Percentiles rank a stretch among this genome's conserved stretches.
These are phyloP conservation scores for Triangularia verruculosa DNA, from an alignment of 2,329 filamentous ascomycete species.

Conservation along the genomic window DNA sequence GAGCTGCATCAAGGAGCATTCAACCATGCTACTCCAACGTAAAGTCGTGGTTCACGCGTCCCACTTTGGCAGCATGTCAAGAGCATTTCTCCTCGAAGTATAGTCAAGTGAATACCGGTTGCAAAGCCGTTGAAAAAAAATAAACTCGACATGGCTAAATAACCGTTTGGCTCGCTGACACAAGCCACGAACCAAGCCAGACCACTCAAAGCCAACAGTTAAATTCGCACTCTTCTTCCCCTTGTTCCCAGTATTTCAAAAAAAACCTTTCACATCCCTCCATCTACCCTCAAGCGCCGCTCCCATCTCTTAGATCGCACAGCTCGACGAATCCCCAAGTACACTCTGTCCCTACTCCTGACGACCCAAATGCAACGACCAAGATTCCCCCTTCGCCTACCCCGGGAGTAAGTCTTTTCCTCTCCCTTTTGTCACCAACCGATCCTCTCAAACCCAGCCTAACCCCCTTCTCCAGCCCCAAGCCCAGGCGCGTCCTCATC, in stretches of 20 bases:
- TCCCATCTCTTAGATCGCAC: background rate
- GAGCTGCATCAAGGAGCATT: no score
- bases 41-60: no score
- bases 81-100: no score
- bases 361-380: background rate
- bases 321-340: background rate
- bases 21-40: no score
- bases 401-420: background rate
- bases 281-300: background rate
- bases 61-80: no score
- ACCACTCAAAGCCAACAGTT: background rate
- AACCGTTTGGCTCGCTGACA: background rate
- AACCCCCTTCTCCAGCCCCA: background rate
- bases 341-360: background rate
- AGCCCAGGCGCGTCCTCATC: background rate
- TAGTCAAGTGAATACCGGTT: background rate
- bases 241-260: no score
- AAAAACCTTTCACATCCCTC: background rate
- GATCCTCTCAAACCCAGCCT: background rate
- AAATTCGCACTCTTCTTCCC: background rate
- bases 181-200: background rate
- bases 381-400: background rate
- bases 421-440: no score
- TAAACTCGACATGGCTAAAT: background rate
- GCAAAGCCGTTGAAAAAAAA: background rate